Conservation (phyloP, 768 basidiomycete genomes). For the Russula brevipes region DNA sequence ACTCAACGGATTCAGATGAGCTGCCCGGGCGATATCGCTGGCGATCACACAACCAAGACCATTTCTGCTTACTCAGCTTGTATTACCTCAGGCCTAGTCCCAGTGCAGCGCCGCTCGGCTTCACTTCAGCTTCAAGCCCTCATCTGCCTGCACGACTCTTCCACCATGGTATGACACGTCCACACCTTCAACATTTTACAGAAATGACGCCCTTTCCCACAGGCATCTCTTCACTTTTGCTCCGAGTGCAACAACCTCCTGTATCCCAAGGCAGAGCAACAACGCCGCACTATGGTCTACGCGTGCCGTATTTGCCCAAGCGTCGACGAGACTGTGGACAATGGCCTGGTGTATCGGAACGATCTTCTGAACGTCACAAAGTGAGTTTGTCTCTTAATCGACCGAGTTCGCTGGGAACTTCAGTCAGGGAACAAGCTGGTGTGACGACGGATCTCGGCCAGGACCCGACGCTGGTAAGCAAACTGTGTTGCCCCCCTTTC, state of each 20-base stretch:
- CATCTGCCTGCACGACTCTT: no score
- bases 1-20: not conserved
- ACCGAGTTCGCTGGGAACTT: conserved; percentile 10
- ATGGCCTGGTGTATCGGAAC: conserved; percentile 88
- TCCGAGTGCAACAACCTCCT: conserved; percentile 93
- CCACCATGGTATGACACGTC: conserved; percentile 9
- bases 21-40: no score
- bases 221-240: conserved; percentile 88
- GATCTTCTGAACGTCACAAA: conserved; percentile 91
- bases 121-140: no score
- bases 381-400: conserved; percentile 40
- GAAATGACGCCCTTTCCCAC: not conserved
- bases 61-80: not conserved
- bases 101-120: no score
- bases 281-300: conserved; percentile 81
- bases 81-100: not conserved
- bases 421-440: conserved; percentile 81
- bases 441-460: conserved; percentile 82
- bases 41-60: no score
- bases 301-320: conserved; percentile 83
- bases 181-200: not conserved
- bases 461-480: conserved; percentile 79
- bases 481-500: not conserved
- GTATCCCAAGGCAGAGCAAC: conserved; percentile 87
- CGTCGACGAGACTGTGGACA: conserved; percentile 79